Base-by-base conservation (phyloP, 2,329 filamentous ascomycete genomes). In the Rhinocladiella mackenziei region DNA sequence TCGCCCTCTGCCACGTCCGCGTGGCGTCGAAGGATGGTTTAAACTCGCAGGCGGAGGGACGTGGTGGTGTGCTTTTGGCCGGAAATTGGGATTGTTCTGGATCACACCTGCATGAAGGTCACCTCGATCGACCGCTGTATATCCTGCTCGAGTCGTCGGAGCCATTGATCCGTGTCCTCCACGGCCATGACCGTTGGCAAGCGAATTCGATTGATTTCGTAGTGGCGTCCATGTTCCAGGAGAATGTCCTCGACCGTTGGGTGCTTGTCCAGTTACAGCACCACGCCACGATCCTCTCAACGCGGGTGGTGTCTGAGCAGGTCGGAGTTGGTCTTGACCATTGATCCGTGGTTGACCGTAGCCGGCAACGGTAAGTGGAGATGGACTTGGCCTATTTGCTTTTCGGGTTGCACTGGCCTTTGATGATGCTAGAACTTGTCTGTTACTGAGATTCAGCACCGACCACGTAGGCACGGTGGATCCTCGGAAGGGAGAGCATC, bases 401-500 rank as follows among this genome's bases (percentile, higher is more conserved):
- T 53, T 49, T 44, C 58, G 51, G 42, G 51, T 64, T 33, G 59
- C 56, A 22, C 66, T 63, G 28, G 69, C 69, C 35, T 67, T 65
- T 17, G 68, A 68, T 36, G 53, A 60, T 19, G 80, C 83, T 30
- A 94, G 73, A 14, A 95, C 77, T 68, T 98, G 92, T 57, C 78
- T 83, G 60, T 89, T 75, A 1, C 83, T 83, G 44, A 94, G 72
- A 67, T 98, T 98, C 23, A 98, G 76, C 2, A 97, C 89, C 1
- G 86, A 85, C n/a, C 85, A 84, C 5, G 84, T 79, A 2, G 88
- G 80, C 3, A 98, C 89, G 0, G 92, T 96, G 63, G 92, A 89
- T 39, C 92, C 92, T 25, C 91, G 81, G 80, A 98, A 98, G 26
- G 87, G 82, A 18, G 89, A 88, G 62, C 91, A 95, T 47, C 92